phyloP scores from a whole-genome alignment of 768 basidiomycete genomes.

The Tulasnella sp. region DNA sequence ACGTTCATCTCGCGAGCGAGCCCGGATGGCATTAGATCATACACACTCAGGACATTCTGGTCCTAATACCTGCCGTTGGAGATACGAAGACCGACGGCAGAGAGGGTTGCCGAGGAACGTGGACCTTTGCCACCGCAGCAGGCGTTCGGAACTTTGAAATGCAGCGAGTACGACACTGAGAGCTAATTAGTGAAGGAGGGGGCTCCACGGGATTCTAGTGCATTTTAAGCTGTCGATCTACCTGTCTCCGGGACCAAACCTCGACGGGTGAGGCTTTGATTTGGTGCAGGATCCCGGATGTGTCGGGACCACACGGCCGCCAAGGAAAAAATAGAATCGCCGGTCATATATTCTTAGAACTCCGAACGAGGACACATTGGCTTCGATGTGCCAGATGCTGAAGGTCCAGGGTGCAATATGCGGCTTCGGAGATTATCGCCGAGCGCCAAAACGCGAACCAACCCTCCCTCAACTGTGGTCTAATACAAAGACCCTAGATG shows the following conservation, averaged over 20 bases:
- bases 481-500: neutral
- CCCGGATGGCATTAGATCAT: neutral
- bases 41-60: neutral
- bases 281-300: too few species aligned
- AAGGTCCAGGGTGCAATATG: neutral
- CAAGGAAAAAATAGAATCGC: neutral
- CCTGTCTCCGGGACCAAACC: too few species aligned
- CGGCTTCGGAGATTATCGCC: neutral
- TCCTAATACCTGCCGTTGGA: neutral
- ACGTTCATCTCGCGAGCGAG: neutral
- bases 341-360: neutral
- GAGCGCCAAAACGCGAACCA: neutral
- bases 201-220: too few species aligned
- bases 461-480: neutral
- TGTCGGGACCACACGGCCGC: too few species aligned
- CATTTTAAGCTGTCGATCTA: too few species aligned
- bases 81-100: neutral
- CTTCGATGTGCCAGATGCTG: neutral
- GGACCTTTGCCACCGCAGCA: too few species aligned
- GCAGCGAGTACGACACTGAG: too few species aligned
- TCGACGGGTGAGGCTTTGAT: too few species aligned
- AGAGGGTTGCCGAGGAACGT: neutral
- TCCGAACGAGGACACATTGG: neutral
- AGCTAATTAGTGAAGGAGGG: too few species aligned
- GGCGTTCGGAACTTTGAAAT: too few species aligned